Percentiles rank a stretch among this genome's conserved stretches.
Evolutionary conservation across 176 grass and related monocot genomes (phyloP).

Genomic region (Puccinellia tenuiflora): DNA sequence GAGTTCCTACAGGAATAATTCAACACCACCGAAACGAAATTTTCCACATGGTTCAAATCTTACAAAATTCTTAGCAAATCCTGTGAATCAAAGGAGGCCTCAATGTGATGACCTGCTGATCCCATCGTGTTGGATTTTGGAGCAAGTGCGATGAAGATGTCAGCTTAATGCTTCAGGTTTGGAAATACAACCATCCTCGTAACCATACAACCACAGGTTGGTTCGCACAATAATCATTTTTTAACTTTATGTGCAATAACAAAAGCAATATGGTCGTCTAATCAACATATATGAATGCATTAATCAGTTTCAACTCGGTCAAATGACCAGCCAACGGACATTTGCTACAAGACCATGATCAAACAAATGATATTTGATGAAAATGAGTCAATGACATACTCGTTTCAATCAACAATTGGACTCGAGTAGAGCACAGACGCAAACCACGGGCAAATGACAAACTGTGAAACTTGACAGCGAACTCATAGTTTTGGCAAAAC

Average conservation of each 20-base stretch:
- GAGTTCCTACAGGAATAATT: too few species aligned
- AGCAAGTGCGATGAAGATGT: not conserved
- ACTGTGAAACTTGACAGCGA: not conserved
- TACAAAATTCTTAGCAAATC: too few species aligned
- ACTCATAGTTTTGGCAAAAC: slow-evolving; percentile 1
- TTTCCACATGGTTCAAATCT: too few species aligned
- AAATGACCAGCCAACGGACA: not conserved
- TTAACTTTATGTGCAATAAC: not conserved
- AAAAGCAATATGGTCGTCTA: not conserved
- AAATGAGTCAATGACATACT: not conserved
- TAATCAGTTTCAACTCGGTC: not conserved
- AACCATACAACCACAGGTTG: too few species aligned
- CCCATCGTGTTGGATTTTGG: not conserved
- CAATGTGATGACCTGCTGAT: too few species aligned
- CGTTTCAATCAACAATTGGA: not conserved
- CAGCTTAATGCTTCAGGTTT: not conserved
- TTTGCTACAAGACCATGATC: not conserved
- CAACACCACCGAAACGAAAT: too few species aligned
- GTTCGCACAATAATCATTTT: not conserved
- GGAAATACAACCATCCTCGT: too few species aligned
- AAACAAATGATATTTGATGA: not conserved
- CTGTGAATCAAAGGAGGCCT: too few species aligned
- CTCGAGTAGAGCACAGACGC: not conserved
- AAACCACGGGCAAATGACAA: not conserved
- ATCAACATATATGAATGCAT: not conserved